Evolutionary conservation across 2,329 filamentous ascomycete genomes (phyloP).

Genomic region (Bisporella sp.): DNA sequence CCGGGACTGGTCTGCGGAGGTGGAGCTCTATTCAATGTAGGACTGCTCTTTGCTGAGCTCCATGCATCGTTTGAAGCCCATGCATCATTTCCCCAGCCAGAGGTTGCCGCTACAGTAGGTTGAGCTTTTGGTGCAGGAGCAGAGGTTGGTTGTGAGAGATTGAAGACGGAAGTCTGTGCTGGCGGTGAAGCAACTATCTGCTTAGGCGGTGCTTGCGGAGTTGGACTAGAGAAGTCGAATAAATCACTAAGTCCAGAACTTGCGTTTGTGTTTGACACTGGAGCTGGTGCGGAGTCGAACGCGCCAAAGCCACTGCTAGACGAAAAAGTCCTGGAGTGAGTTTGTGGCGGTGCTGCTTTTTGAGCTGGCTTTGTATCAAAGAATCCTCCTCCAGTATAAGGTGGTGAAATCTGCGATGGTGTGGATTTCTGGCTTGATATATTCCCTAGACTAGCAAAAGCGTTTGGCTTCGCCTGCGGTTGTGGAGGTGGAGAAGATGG

Average conservation of each 20-base stretch:
- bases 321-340: conserved; percentile 40
- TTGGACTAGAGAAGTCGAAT: conserved; percentile 63
- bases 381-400: conserved; percentile 51
- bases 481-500: conserved; percentile 38
- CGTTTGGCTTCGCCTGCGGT: conserved; percentile 33
- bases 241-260: conserved; percentile 65
- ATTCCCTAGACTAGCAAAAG: conserved; percentile 42
- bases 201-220: conserved; percentile 37
- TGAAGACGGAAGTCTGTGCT: conserved; percentile 63
- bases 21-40: conserved; percentile 37
- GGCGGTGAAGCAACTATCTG: conserved; percentile 29
- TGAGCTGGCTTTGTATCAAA: conserved; percentile 70
- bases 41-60: conserved; percentile 47
- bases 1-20: conserved; percentile 37
- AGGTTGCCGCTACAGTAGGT: conserved; percentile 29
- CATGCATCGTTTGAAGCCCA: conserved; percentile 84
- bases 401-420: conserved; percentile 38
- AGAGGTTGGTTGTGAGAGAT: conserved; percentile 54
- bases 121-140: conserved; percentile 34
- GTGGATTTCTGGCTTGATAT: conserved; percentile 32
- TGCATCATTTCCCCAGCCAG: conserved; percentile 43
- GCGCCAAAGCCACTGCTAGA: conserved; percentile 56
- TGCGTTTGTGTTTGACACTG: conserved; percentile 23
- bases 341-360: conserved; percentile 35
- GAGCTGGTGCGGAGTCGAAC: conserved; percentile 39